Evolutionary conservation across 345 rosid genomes (phyloP), one percentile per base, ranked within the genome.

Genomic region (Ricinus communis): DNA sequence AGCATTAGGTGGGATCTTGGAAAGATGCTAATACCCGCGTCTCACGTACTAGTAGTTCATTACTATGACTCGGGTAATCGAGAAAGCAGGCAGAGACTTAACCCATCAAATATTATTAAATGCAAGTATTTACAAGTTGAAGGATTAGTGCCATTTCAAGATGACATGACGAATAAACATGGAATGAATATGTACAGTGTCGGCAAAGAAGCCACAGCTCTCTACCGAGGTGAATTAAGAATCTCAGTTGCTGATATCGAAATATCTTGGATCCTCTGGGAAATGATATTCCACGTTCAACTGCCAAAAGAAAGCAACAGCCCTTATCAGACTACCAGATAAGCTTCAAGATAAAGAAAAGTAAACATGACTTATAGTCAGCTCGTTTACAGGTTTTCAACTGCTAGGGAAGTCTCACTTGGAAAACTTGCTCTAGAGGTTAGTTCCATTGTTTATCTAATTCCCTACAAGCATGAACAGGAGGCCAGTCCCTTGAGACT

Each of bases 241-340:
- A 59, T 50, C 59, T 87, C 83, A 90, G 79, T 81, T 88, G 75
- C 84, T 56, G 77, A 88, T 82, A 80, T 85, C 73, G 70, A 90
- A 93, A 81, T 93, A 93, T 81, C 91, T 89, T 18, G 96, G 96
- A 69, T 90, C 88, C 52, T 90, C 90, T 5, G 96, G 96, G 79
- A 86, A 84, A 85, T 93, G 96, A 76, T 86, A 93, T 72, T 93
- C 98, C 73, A 87, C 93, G 51, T 86, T 90, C 82, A 88, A 74
- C 98, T 93, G 91, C 86, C 71, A 76, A 69, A 5, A 61, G 15
- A 59, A 62, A 74, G 27, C 61, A 70, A 72, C 36, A 36, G 55
- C 33, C 30, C 46, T 70, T 19, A 21, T 67, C 33, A 79, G 72
- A 22, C 54, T 60, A 11, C 25, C 13, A 59, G 19, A 30, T 24